Base-by-base conservation (phyloP, 495 filamentous ascomycete species). In the Xylaria nigripes region DNA sequence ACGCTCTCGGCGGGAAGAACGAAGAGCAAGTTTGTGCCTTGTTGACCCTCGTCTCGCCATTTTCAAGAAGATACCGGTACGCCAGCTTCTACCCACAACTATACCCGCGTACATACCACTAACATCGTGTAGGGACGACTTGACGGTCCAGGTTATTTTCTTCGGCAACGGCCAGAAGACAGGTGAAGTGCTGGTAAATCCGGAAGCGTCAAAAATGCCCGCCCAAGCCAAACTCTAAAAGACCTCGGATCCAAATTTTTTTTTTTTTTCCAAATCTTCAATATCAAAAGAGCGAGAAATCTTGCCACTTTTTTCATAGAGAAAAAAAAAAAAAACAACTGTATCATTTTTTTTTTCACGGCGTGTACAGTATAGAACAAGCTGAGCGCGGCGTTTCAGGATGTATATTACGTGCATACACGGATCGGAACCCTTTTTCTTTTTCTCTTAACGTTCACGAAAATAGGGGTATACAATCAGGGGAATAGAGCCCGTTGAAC, bases 81-180 rank as follows among this genome's bases (percentile, higher is more conserved):
- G 29, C 25, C 9, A 42, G 15, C 4, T 8, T n/a, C n/a, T n/a
- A n/a, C n/a, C n/a, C n/a, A n/a, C n/a, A 24, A 47, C 24, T 7
- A 24, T 55, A 32, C 32, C 6, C 24, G 2, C 12, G 9, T 25
- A 21, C 18, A 18, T 4, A 24, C 16, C 21, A 21, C 55, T 65
- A 55, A 59, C 44, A 47, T 2, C 49, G 21, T 34, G 23, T 25
- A 64, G 63, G 52, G 93, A 98, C 66, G 93, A 98, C 70, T 74
- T 98, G 43, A 98, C 93, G 0, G 94, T 98, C 23, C 90, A 98
- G 71, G 93, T 98, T 40, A 94, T 98, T 65, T 98, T 98, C 79
- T 98, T 98, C 63, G 93, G 93, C 36, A 79, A 95, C 41, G 81
- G 84, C 21, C 80, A 87, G 53, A 82, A 76, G 56, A 83, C 72